Conservation (phyloP, 768 basidiomycete species). For the Xerocomellus dryophilus region DNA sequence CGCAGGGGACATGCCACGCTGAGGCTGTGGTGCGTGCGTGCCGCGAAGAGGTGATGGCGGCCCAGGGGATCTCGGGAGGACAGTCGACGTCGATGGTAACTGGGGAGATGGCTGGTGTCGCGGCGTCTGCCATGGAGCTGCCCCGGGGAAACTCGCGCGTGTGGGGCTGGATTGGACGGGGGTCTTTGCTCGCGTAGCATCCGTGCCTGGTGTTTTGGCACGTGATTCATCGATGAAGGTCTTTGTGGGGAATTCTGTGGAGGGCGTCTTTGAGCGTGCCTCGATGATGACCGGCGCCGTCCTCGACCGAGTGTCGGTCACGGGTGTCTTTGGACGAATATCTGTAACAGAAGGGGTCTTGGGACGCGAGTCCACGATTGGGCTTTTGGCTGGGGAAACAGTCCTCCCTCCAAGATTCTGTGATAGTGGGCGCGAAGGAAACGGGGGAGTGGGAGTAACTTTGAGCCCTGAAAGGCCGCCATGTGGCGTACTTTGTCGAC, state of each 20-base stretch:
- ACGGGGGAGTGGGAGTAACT: conserved; percentile 9
- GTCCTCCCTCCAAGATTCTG: conserved; percentile 18
- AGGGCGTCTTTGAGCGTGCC: conserved; percentile 19
- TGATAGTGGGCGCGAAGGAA: conserved; percentile 17
- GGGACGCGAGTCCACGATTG: conserved; percentile 17
- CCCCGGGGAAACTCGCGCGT: conserved; percentile 14
- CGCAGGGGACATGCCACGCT: conserved; percentile 48
- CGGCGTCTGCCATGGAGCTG: conserved; percentile 24
- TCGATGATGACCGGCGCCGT: conserved; percentile 10
- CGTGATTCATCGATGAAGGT: conserved; percentile 18
- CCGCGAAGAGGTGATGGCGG: conserved; percentile 42
- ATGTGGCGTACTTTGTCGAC: conserved; percentile 50
- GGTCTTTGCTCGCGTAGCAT: conserved; percentile 15
- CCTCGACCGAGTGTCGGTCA: conserved; percentile 14
- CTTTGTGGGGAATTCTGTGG: conserved; percentile 12
- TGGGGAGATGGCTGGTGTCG: conserved; percentile 34
- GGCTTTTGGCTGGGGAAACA: conserved; percentile 12
- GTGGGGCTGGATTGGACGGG: conserved; percentile 17
- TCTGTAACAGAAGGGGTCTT: conserved; percentile 21
- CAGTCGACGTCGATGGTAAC: conserved; percentile 29
- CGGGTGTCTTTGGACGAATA: conserved; percentile 22
- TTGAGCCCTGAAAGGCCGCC: conserved; percentile 18
- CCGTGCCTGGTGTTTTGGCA: conserved; percentile 19
- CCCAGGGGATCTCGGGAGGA: conserved; percentile 12
- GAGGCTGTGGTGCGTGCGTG: conserved; percentile 43